Evolutionary conservation across 495 filamentous ascomycete genomes (phyloP).

Genomic region (Neurospora sp.): DNA sequence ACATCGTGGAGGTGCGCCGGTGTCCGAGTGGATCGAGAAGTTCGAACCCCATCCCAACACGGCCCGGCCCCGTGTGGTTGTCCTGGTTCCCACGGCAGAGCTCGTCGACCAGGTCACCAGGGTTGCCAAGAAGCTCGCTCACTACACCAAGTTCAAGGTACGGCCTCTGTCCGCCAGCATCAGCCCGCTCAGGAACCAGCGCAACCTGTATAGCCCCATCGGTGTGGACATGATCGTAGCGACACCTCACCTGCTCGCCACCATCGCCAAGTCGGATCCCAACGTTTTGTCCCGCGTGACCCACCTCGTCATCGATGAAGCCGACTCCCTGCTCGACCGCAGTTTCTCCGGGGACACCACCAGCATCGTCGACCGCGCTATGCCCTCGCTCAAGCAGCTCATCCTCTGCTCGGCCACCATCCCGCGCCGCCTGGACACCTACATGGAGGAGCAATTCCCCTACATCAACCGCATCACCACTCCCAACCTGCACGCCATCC

Average conservation of each 20-base stretch:
- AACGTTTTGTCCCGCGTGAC: conserved; percentile 79
- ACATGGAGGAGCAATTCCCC: conserved; percentile 72
- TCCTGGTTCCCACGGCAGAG: conserved; percentile 90
- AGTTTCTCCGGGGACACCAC: conserved; percentile 78
- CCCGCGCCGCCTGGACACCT: conserved; percentile 73
- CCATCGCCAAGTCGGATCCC: conserved; percentile 76
- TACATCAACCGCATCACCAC: conserved; percentile 77
- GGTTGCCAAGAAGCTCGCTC: conserved; percentile 70
- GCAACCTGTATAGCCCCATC: conserved; percentile 64
- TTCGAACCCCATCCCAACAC: conserved; percentile 60
- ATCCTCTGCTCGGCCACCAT: conserved; percentile 96
- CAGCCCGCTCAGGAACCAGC: conserved; percentile 70
- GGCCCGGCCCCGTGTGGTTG: conserved; percentile 70
- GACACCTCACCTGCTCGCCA: conserved; percentile 80
- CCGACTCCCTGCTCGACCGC: conserved; percentile 88
- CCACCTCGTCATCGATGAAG: conserved; percentile 86
- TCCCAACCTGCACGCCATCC: conserved; percentile 91
- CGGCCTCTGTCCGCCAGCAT: conserved; percentile 68
- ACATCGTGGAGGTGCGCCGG: conserved; percentile 41
- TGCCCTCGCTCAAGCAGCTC: conserved; percentile 74
- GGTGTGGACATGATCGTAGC: conserved; percentile 82
- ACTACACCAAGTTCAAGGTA: conserved; percentile 73
- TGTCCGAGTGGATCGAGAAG: conserved; percentile 27
- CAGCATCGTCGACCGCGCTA: conserved; percentile 64
- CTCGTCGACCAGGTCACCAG: conserved; percentile 78